Evolutionary conservation across 495 filamentous ascomycete species (phyloP).

Genomic region (Lophiotrema nucula): DNA sequence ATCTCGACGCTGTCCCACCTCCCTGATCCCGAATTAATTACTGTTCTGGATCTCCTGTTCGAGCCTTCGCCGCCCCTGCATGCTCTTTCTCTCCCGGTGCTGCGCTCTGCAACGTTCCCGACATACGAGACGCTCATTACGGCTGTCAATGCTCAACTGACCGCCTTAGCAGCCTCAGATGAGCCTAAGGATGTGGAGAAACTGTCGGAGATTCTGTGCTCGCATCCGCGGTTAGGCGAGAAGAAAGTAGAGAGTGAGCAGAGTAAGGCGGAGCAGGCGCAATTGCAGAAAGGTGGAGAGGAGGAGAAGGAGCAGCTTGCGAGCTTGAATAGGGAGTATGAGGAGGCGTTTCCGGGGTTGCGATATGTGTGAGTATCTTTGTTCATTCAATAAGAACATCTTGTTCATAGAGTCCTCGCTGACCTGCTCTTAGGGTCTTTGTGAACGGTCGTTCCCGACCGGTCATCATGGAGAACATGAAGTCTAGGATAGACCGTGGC

Average conservation of each 20-base stretch:
- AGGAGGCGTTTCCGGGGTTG: slow-evolving; percentile 73
- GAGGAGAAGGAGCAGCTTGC: slow-evolving; percentile 59
- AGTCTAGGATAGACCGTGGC: slow-evolving; percentile 65
- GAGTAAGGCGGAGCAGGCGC: slow-evolving; percentile 76
- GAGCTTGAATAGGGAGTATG: slow-evolving; percentile 77
- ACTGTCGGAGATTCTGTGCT: slow-evolving; percentile 71
- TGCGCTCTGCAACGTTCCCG: slow-evolving; percentile 61
- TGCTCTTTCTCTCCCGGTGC: slow-evolving; percentile 63
- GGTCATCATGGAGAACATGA: slow-evolving; percentile 84
- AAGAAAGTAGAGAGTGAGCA: slow-evolving; percentile 74
- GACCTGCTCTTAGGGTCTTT: slow-evolving; percentile 59
- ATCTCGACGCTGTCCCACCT: slow-evolving; percentile 53
- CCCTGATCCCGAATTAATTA: slow-evolving; percentile 54
- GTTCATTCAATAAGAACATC: not conserved
- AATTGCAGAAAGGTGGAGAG: slow-evolving; percentile 58
- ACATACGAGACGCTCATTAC: slow-evolving; percentile 58
- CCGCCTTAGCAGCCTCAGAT: slow-evolving; percentile 52
- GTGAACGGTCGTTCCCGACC: slow-evolving; percentile 77
- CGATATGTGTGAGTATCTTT: slow-evolving; percentile 69
- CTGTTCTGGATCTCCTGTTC: slow-evolving; percentile 79
- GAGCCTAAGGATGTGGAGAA: slow-evolving; percentile 54
- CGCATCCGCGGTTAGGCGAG: slow-evolving; percentile 84
- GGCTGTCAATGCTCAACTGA: slow-evolving; percentile 56
- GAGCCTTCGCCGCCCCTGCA: slow-evolving; percentile 78
- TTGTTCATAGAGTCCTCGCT: not conserved